Evolutionary conservation across 2,329 filamentous ascomycete genomes (phyloP).

Genomic region (Alternaria ethzedia): DNA sequence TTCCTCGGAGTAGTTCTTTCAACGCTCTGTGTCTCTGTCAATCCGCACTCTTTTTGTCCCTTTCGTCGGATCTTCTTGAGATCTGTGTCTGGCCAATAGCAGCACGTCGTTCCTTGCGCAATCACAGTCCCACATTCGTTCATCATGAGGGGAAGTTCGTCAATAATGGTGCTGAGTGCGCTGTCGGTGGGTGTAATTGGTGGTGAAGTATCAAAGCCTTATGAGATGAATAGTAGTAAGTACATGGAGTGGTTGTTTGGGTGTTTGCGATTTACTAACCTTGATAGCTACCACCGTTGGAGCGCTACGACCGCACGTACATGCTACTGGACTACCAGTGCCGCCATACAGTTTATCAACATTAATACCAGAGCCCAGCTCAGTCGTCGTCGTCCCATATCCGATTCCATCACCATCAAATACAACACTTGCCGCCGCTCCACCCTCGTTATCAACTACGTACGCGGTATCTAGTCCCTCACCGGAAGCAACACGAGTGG

Average conservation of each 20-base stretch:
- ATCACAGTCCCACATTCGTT: slow-evolving; percentile 5
- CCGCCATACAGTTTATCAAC: background rate
- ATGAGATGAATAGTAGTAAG: slow-evolving; percentile 19
- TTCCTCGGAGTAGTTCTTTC: slow-evolving; percentile 13
- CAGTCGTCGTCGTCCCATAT: background rate
- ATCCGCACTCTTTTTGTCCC: slow-evolving; percentile 7
- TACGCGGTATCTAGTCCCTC: background rate
- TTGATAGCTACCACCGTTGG: slow-evolving; percentile 13
- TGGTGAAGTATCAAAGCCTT: slow-evolving; percentile 15
- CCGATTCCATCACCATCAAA: background rate
- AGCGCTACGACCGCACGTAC: slow-evolving; percentile 19
- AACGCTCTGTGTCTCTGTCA: slow-evolving; percentile 9
- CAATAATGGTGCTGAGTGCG: slow-evolving; percentile 23
- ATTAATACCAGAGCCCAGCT: background rate
- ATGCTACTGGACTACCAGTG: slow-evolving; percentile 10
- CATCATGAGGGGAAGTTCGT: slow-evolving; percentile 24
- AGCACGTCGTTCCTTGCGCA: slow-evolving; percentile 9
- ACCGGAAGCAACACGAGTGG: background rate
- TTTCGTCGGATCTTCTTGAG: background rate
- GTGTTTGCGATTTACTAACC: slow-evolving; percentile 3
- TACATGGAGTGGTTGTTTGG: background rate
- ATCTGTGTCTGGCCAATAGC: slow-evolving; percentile 16
- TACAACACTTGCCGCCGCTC: background rate
- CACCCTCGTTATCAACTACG: background rate
- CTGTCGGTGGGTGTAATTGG: slow-evolving; percentile 23